Evolutionary conservation across 306 rosid species (phyloP).

Genomic region (Pueraria montana): DNA sequence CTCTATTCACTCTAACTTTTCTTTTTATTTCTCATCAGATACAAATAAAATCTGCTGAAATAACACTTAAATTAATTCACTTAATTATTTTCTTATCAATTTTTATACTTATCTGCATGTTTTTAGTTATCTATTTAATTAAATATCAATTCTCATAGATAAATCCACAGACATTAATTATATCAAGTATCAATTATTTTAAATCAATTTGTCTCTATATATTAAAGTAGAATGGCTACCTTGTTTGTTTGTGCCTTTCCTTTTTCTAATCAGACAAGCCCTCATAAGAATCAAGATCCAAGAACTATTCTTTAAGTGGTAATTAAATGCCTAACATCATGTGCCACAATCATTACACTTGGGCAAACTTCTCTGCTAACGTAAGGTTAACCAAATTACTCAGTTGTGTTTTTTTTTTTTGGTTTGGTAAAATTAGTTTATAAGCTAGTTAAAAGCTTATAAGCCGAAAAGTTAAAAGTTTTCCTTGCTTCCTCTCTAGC

Average conservation of each 20-base stretch:
- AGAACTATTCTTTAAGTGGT: neutral
- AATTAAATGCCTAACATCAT: neutral
- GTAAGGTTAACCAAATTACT: neutral
- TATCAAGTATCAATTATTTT: neutral
- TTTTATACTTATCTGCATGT: neutral
- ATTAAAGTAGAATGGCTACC: neutral
- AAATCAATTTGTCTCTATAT: neutral
- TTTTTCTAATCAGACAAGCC: conserved; percentile 3
- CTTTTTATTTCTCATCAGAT: neutral
- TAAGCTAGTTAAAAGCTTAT: too few species aligned
- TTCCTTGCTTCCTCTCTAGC: neutral
- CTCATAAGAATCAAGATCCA: neutral
- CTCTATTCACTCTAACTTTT: neutral
- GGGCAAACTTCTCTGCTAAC: neutral
- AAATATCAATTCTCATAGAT: neutral
- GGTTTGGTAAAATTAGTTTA: too few species aligned
- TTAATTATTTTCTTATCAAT: neutral
- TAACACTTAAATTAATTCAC: neutral
- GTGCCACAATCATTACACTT: conserved; percentile 21
- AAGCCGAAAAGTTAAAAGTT: too few species aligned
- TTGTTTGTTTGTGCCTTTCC: neutral
- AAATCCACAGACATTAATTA: neutral
- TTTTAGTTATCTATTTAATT: neutral
- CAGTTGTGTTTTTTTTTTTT: neutral
- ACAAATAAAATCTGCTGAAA: neutral